Evolutionary conservation across 192 early-diverging fungal species (phyloP), one percentile per base, ranked within the genome.

Genomic region (Mortierella claussenii): DNA sequence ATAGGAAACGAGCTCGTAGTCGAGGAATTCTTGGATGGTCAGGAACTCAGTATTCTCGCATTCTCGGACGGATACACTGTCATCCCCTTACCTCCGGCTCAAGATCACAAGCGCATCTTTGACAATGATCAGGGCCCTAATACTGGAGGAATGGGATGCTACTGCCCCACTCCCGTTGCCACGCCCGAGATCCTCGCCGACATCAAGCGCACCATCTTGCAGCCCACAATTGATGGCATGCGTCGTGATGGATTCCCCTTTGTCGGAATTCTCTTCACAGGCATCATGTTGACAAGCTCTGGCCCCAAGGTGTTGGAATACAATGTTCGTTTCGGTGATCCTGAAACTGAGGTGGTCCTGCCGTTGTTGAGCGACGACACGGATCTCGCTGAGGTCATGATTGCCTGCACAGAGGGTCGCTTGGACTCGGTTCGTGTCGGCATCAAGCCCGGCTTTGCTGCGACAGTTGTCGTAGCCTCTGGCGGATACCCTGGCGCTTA

Each of bases 121-220:
- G 95, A 99, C 56, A 90, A 91, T 68, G 98, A 99, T 70, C 80
- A 80, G 67, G 96, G 98, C 0, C 94, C 93, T 55, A 99, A 98
- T 86, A 98, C 96, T 2, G 98, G 98, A 61, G 98, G 98, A 50
- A 99, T 99, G 98, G 98, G 98, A 10, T 94, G 94, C 55, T 99
- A 99, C 74, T 94, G 93, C 34, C 98, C 98, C 20, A 96, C 97
- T 0, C 97, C 98, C 17, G 89, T 98, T 47, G 95, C 89, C 48
- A 94, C 95, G 8, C 73, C 89, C 13, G 89, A 89, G 65, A 83
- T 98, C 30, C 69, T 94, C 44, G 78, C 79, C 12, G 57, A 84
- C 30, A 89, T 98, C 70, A 87, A 94, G 68, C 79, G 83, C 31
- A 93, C 89, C 0, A 88, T 98, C 46, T 81, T 99, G 36, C 87